Percentiles rank a stretch among this genome's conserved stretches.
Evolutionary conservation across 2,329 filamentous ascomycete species (phyloP).

Genomic region (Ophiostoma montium): DNA sequence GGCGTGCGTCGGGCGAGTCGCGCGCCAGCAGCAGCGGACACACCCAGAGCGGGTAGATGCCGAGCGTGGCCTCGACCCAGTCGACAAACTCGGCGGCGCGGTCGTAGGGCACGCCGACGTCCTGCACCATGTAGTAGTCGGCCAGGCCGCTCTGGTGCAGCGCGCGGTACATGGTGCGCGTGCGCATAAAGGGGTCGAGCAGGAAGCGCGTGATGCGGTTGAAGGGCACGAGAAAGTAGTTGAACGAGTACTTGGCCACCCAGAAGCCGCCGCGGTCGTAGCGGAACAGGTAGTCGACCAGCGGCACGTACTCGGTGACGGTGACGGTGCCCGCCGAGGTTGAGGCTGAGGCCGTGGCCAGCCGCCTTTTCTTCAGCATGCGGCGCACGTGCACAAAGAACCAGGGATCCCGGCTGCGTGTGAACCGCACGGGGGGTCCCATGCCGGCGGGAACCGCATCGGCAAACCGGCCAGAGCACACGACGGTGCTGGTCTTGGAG

Average conservation of each 20-base stretch:
- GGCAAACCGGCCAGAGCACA: slow-evolving; percentile 46
- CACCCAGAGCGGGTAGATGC: slow-evolving; percentile 43
- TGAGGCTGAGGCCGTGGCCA: slow-evolving; percentile 15
- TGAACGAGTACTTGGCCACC: slow-evolving; percentile 47
- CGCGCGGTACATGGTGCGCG: slow-evolving; percentile 51
- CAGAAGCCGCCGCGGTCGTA: slow-evolving; percentile 59
- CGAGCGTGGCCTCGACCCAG: slow-evolving; percentile 31
- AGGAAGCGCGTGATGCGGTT: slow-evolving; percentile 46
- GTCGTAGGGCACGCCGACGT: slow-evolving; percentile 38
- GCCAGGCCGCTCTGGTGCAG: slow-evolving; percentile 46
- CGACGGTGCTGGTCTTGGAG: slow-evolving; percentile 35
- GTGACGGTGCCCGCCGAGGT: too few species aligned
- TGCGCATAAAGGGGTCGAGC: slow-evolving; percentile 49
- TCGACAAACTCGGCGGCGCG: slow-evolving; percentile 28
- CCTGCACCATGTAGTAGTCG: slow-evolving; percentile 50
- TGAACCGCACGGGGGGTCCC: slow-evolving; percentile 34
- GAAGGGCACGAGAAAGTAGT: slow-evolving; percentile 45
- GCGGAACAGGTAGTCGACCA: slow-evolving; percentile 55
- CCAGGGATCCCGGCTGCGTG: slow-evolving; percentile 51
- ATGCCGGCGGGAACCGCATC: slow-evolving; percentile 27
- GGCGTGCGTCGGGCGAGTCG: slow-evolving; percentile 24
- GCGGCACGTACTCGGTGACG: slow-evolving; percentile 36
- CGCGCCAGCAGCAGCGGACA: slow-evolving; percentile 35
- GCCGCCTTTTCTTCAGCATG: slow-evolving; percentile 19
- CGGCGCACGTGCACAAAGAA: slow-evolving; percentile 54